Percentiles rank a stretch among this genome's conserved stretches.
phyloP scores from a whole-genome alignment of 2,329 filamentous ascomycete genomes.

The Zasmidium cellare region DNA sequence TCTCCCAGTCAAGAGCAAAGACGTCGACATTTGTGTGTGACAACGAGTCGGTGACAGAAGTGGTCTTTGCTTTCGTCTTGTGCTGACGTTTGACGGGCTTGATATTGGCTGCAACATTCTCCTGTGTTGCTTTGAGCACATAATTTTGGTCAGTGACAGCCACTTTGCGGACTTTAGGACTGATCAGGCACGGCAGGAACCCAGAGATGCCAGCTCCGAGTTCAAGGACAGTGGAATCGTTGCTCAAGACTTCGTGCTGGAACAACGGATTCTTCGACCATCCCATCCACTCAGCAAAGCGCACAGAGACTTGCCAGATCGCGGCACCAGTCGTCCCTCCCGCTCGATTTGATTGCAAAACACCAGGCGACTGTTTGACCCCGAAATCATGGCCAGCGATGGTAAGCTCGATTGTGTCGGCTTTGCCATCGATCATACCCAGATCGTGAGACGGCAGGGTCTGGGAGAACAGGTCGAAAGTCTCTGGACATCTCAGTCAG shows the following conservation, averaged over 20 bases:
- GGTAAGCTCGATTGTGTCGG: conserved; percentile 52
- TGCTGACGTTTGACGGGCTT: not conserved
- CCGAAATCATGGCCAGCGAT: conserved; percentile 70
- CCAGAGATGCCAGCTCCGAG: conserved; percentile 87
- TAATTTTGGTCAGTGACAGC: conserved; percentile 88
- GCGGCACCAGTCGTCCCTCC: conserved; percentile 76
- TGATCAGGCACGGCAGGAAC: conserved; percentile 70
- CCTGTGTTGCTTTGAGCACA: conserved; percentile 71
- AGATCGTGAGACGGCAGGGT: conserved; percentile 73
- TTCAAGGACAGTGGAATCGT: conserved; percentile 67
- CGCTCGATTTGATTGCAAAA: conserved; percentile 74
- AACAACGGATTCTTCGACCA: conserved; percentile 64
- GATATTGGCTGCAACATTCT: conserved; percentile 70
- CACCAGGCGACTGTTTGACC: conserved; percentile 78
- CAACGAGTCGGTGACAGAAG: not conserved
- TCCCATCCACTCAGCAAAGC: conserved; percentile 78
- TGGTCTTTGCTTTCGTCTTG: conserved; percentile 1
- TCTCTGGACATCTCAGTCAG: conserved; percentile 59
- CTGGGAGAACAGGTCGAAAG: conserved; percentile 82
- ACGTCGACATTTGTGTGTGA: conserved; percentile 20
- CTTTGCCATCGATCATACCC: conserved; percentile 78
- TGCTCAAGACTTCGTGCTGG: conserved; percentile 52
- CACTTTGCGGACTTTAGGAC: conserved; percentile 62
- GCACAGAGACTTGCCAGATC: conserved; percentile 86
- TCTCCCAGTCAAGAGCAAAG: conserved; percentile 76